Evolutionary conservation across 495 filamentous ascomycete species (phyloP), one percentile per base, ranked within the genome.

Genomic region (Penicillium bovifimosum): DNA sequence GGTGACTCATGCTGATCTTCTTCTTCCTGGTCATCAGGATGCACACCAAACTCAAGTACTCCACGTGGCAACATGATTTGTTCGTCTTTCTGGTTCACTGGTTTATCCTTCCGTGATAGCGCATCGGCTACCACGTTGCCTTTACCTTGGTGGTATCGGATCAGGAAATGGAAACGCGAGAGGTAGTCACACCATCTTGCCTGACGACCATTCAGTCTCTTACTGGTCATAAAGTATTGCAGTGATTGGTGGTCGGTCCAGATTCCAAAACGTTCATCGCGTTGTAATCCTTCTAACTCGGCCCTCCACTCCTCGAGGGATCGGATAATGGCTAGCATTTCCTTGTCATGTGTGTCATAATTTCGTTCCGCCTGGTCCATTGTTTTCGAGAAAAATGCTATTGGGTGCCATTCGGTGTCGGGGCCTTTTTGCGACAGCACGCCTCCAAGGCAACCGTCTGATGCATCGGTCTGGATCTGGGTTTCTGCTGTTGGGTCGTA

Each of bases 301-400:
- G 46, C 33, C 9, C 50, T 1, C 52, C 9, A 55, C 40, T 55
- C 26, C 28, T 64, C 20, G 31, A 62, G 41, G 1, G 18, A 16
- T 1, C n/a, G 14, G 9, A 64, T 52, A 33, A 62, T 62, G 5
- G 47, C 56, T 9, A 69, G 14, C 1, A 67, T 41, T 34, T 60
- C 55, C 20, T 68, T 63, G 45, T 72, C 34, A 39, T 70, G 49
- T 14, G 66, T 70, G 40, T 66, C 18, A 38, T 69, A 74, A n/a
- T 68, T 65, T 5, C 10, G 43, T 31, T 73, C 48, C 0, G 53
- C 54, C 0, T 32, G 16, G 0, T 46, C 24, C 6, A 62, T 27
- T 14, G 57, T 71, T 17, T 55, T 68, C 0, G 52, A 71, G 43
- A 58, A 62, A 47, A 55, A 71, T 0, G 53, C 50, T 0, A 67